These are phyloP conservation scores for Curvularia sp. DNA, from an alignment of 2,329 filamentous ascomycete species.

Conservation along the genomic window DNA sequence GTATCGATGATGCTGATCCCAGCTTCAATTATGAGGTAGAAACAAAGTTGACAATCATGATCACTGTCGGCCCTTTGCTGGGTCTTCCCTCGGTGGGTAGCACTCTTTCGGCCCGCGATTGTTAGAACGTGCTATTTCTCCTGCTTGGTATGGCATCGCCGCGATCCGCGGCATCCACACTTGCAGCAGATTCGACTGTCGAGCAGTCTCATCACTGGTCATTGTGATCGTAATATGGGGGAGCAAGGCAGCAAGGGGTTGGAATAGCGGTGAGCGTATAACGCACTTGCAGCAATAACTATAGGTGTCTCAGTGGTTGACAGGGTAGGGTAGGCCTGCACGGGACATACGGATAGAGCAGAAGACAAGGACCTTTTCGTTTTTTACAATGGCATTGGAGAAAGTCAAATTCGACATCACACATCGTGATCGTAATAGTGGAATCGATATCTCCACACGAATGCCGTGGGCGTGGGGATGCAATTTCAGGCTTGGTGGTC, in stretches of 20 bases:
- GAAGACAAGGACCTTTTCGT: conserved; percentile 6
- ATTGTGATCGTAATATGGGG: conserved; percentile 2
- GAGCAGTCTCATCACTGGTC: conserved; percentile 1
- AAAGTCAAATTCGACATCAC: conserved; percentile 32
- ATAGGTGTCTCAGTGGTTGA: conserved; percentile 2
- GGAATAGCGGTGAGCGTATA: conserved; percentile 20
- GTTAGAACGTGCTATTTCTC: conserved; percentile 22
- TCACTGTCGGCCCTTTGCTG: conserved; percentile 22
- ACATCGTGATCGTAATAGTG: conserved; percentile 27
- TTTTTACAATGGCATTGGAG: conserved; percentile 9
- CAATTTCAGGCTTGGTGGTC: conserved; percentile 11
- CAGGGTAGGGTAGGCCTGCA: conserved; percentile 6
- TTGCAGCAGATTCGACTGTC: conserved; percentile 1
- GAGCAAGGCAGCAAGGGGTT: neutral
- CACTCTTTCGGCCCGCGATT: conserved; percentile 21
- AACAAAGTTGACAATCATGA: conserved; percentile 28
- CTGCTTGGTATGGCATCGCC: conserved; percentile 11
- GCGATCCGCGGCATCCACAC: conserved; percentile 8
- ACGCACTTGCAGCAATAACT: conserved; percentile 2
- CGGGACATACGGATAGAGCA: conserved; percentile 6
- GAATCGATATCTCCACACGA: conserved; percentile 12
- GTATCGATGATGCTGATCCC: neutral
- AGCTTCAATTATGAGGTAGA: conserved; percentile 19
- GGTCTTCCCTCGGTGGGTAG: conserved; percentile 16
- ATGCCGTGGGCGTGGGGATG: conserved; percentile 34